Conservation (phyloP, 495 filamentous ascomycete species). For the Pyronema domesticum region DNA sequence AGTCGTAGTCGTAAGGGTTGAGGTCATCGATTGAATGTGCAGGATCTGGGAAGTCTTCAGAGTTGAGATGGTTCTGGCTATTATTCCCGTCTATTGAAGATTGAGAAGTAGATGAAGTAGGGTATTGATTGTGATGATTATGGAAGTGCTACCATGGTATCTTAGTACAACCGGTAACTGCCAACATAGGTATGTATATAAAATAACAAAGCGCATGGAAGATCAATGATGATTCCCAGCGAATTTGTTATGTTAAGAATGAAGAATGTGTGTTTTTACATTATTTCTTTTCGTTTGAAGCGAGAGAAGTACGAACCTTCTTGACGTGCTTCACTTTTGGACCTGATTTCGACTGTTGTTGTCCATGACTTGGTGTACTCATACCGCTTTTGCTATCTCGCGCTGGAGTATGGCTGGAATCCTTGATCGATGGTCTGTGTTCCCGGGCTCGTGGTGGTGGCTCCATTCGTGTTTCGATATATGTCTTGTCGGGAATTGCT, state of each 20-base stretch:
- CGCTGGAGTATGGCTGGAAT: constrained; percentile 13
- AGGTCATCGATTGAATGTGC: too few relatives aligned
- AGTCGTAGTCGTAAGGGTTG: too few relatives aligned
- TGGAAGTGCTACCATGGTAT: constrained; percentile 1
- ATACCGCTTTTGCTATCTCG: constrained; percentile 8
- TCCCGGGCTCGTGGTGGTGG: constrained; percentile 8
- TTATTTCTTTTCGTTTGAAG: constrained; percentile 6
- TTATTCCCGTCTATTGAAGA: too few relatives aligned
- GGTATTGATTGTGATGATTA: not conserved
- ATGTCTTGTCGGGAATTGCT: constrained; percentile 7
- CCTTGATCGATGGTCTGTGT: constrained; percentile 9
- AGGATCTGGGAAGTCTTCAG: constrained; percentile 1
- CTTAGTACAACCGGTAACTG: not conserved
- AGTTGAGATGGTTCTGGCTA: not conserved
- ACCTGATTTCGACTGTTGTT: constrained; percentile 6
- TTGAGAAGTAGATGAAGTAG: not conserved
- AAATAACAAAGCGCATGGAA: too few relatives aligned
- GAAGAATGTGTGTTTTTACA: not conserved
- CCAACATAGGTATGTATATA: too few relatives aligned
- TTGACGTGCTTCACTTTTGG: constrained; percentile 24
- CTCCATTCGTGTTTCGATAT: constrained; percentile 6
- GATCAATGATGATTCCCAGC: too few relatives aligned
- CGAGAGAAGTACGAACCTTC: constrained; percentile 23
- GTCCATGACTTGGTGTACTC: constrained; percentile 3
- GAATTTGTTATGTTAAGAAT: too few relatives aligned